phyloP scores from a whole-genome alignment of 2,329 filamentous ascomycete species.

The Epichloe festucae region DNA sequence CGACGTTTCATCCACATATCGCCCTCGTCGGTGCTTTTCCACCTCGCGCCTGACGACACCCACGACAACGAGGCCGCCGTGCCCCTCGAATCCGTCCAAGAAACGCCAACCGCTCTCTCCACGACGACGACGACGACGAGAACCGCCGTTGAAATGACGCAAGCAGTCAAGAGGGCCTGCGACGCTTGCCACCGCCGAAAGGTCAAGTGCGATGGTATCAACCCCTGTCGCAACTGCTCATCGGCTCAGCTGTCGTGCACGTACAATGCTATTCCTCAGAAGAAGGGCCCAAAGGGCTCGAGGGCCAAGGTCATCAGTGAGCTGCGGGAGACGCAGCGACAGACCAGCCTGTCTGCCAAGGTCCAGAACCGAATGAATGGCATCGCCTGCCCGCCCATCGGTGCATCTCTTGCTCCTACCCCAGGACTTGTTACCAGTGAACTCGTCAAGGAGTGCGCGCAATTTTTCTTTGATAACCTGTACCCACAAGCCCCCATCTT shows the following conservation, averaged over 20 bases:
- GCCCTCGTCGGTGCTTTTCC: not conserved
- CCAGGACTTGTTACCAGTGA: constrained; percentile 48
- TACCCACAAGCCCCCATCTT: constrained; percentile 52
- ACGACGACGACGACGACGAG: not conserved
- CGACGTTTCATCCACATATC: constrained; percentile 5
- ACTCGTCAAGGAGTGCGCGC: constrained; percentile 51
- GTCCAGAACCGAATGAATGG: constrained; percentile 48
- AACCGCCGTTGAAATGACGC: constrained; percentile 26
- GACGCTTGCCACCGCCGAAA: constrained; percentile 64
- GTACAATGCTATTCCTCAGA: constrained; percentile 63
- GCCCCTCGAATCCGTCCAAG: not conserved
- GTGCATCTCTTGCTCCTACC: constrained; percentile 37
- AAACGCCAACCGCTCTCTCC: not conserved
- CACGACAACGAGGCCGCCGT: not conserved
- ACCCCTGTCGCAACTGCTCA: constrained; percentile 58
- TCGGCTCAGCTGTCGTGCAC: constrained; percentile 56
- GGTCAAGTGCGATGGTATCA: constrained; percentile 59
- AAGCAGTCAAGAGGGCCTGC: constrained; percentile 50
- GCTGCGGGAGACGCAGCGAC: constrained; percentile 53
- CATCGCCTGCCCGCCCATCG: constrained; percentile 34
- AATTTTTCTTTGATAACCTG: constrained; percentile 57
- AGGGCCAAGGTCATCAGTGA: constrained; percentile 66
- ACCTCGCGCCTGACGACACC: not conserved
- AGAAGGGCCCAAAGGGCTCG: constrained; percentile 64
- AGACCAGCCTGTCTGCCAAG: constrained; percentile 49